Base-by-base conservation (phyloP, 176 grass and related monocot species). In the Oryza punctata region DNA sequence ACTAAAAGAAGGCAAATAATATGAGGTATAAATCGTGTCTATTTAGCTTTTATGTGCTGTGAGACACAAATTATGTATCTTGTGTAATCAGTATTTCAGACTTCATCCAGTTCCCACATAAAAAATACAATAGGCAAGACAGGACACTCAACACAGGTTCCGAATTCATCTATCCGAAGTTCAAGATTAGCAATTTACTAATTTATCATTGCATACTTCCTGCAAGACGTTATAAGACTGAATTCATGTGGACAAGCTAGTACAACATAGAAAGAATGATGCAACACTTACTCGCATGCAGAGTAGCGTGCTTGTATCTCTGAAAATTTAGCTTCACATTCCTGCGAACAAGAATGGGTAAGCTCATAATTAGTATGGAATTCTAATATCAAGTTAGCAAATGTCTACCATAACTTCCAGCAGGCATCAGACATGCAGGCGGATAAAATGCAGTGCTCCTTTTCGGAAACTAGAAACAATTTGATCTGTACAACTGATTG, bases 301-400 rank as follows among this genome's bases (percentile, higher is more conserved):
- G 91, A 94, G 85, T 90, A 94, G 41, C 94, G 94, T 46, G 73
- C 76, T 88, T 88, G 85, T 83, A 97, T 77, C 77, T 97, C 89
- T 74, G 79, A 84, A 85, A 90, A 97, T 77, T 92, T 92, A 35
- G 87, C 89, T 91, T 94, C 89, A 69, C 94, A 97, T 79, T 94
- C 94, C 94, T 97, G 88, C 63, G 79, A 66, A 85, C 13, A 88
- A 71, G 65, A 82, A 35, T 1, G 46, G 46, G 52, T 64, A 27
- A 81, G 46, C 13, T 29, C 28, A 21, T 10, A 69, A 69, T 15
- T 11, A 19, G 41, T 82, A 47, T 10, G 2, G 13, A 61, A 41
- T 12, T 63, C 19, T 76, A 76, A 75, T 25, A 76, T 50, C 24
- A 78, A 60, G 0, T 9, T 79, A 60, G 9, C 40, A 72, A 74